Base-by-base conservation (phyloP, 257 asterid genomes). In the Solanum clarkiae region DNA sequence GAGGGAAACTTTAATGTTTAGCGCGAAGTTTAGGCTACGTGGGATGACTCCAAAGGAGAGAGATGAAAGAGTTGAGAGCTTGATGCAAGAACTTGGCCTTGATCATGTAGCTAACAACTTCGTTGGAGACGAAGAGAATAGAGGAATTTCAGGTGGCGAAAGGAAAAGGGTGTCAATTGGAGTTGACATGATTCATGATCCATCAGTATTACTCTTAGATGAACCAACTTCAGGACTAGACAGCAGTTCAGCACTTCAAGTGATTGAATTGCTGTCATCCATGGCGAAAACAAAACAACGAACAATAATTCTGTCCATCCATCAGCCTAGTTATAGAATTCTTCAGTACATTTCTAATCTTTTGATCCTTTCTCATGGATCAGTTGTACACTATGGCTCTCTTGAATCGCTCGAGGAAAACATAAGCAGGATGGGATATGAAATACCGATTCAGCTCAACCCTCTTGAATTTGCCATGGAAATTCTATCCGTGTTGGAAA, bases 91-190 rank as follows among this genome's bases (percentile, higher is more conserved):
- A 83, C 97, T 95, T 22, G 96, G 98, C 10, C 94, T 95, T 20
- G 74, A 84, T 56, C 97, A 93, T 20, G 98, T 94, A 22, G 91
- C 93, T 0, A 86, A 92, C 65, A 90, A 93, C 32, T 95, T 89
- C n/a, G 93, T 95, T 5, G 98, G 98, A 32, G 98, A 95, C 62
- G 98, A 92, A 24, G 98, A 93, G 47, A 91, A 94, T 32, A 89
- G 98, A 18, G 98, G 98, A 80, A 89, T 95, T 24, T 95, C 98
- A 0, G 98, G 98, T 3, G 98, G 98, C 51, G 98, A 95, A 88
- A 90, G 90, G 51, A 95, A 94, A 86, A 87, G 98, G 69, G 95
- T 95, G 47, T 91, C 98, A 7, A 93, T 95, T 60, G 98, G 96
- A n/a, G 97, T 93, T 5, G 98, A 95, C 40, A 91, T 95, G 91